Conservation (phyloP, 495 filamentous ascomycete species). For the Aspergillus incahuasiensis region DNA sequence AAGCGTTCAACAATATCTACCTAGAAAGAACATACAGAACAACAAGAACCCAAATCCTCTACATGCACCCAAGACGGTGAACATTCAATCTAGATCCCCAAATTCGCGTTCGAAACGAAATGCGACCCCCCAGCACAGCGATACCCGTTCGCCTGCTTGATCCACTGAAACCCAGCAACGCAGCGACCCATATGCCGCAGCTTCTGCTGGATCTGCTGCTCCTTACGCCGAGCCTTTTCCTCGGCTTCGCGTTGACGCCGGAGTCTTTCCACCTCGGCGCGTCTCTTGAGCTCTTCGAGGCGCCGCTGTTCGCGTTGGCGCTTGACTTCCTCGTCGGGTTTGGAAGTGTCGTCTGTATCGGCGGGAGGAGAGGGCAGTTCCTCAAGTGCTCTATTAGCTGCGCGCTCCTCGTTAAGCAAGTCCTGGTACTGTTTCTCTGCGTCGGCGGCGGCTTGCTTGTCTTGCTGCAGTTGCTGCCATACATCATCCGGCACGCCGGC, state of each 20-base stretch:
- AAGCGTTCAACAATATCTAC: too few relatives aligned
- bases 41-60: too few relatives aligned
- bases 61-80: too few relatives aligned
- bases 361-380: conserved; percentile 8
- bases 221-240: conserved; percentile 27
- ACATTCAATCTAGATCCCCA: neutral
- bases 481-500: conserved; percentile 53
- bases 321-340: conserved; percentile 22
- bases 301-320: conserved; percentile 32
- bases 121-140: conserved; percentile 50
- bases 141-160: conserved; percentile 48
- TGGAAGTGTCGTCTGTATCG: conserved; percentile 8
- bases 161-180: conserved; percentile 49
- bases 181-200: conserved; percentile 49
- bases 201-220: conserved; percentile 39
- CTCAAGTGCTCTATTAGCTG: neutral
- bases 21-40: too few relatives aligned
- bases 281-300: conserved; percentile 27
- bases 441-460: conserved; percentile 34
- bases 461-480: conserved; percentile 56
- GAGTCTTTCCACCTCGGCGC: conserved; percentile 25
- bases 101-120: conserved; percentile 12
- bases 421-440: conserved; percentile 17
- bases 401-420: conserved; percentile 12
- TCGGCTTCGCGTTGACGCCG: conserved; percentile 21